Conservation (phyloP, 148 eudicot species). For the Drosera capensis region DNA sequence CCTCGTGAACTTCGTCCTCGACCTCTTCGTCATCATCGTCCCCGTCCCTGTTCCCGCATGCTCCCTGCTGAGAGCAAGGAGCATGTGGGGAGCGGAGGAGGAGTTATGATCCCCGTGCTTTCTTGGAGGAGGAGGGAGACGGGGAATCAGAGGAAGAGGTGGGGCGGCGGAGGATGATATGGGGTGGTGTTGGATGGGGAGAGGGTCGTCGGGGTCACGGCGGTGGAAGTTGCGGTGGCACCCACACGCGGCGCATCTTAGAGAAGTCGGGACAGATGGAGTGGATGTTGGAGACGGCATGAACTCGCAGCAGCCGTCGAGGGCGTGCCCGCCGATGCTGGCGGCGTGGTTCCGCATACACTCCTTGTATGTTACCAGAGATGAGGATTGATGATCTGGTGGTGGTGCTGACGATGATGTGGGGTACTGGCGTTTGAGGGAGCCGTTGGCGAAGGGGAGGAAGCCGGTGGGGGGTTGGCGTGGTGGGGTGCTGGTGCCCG, state of each 20-base stretch:
- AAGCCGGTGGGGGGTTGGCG: neutral
- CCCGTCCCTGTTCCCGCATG: neutral
- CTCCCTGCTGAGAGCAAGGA: neutral
- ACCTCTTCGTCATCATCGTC: constrained; percentile 17
- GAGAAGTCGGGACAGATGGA: constrained; percentile 4
- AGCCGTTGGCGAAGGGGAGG: constrained; percentile 6
- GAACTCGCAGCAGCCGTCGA: constrained; percentile 44
- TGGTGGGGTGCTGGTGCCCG: neutral
- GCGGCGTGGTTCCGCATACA: constrained; percentile 46
- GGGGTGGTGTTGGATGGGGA: constrained; percentile 6
- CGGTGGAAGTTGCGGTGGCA: constrained; percentile 50
- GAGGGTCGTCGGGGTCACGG: constrained; percentile 12
- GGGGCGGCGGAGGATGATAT: neutral
- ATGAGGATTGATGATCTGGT: neutral
- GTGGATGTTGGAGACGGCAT: constrained; percentile 7
- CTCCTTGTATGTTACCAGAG: constrained; percentile 35
- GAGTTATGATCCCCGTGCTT: too few species aligned
- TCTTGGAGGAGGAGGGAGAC: neutral
- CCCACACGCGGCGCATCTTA: constrained; percentile 31
- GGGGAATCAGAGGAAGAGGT: constrained; percentile 4
- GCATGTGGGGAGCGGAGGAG: constrained; percentile 6
- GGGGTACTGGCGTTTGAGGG: neutral
- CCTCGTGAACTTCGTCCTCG: constrained; percentile 30
- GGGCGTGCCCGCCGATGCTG: constrained; percentile 38
- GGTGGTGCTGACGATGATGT: neutral